A percentile compares a stretch with the other conserved stretches of the same genome.
phyloP scores from a whole-genome alignment of 78 protist species.

The slime mould (Dictyostelium discoideum) region DNA sequence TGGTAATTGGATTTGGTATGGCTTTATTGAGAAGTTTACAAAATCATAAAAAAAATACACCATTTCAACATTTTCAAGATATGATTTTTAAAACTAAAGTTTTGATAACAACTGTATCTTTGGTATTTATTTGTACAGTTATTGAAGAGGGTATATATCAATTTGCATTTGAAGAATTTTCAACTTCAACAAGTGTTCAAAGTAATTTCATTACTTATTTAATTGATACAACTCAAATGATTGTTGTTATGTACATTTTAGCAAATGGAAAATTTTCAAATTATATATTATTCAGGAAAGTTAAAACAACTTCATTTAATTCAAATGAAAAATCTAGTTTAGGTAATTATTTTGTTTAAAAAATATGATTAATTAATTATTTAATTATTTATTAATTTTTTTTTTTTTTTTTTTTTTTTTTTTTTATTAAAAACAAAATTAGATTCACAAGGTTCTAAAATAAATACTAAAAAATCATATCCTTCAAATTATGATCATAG shows the following conservation, averaged over 20 bases:
- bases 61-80: background rate
- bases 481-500: background rate
- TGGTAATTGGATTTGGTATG: background rate
- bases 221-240: slow-evolving; percentile 19
- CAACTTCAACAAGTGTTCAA: background rate
- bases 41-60: background rate
- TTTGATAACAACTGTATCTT: background rate
- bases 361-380: too few species aligned
- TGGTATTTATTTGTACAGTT: background rate
- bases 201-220: background rate
- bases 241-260: background rate
- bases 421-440: too few species aligned
- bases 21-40: background rate
- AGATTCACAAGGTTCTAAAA: background rate
- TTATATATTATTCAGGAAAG: background rate
- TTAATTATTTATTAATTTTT: too few species aligned
- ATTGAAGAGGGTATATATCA: background rate
- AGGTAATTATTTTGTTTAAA: background rate
- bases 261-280: background rate
- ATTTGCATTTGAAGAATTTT: background rate
- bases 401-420: too few species aligned
- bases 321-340: background rate
- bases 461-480: background rate
- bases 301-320: background rate
- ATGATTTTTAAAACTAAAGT: slow-evolving; percentile 43